Evolutionary conservation across 2,329 filamentous ascomycete species (phyloP), one percentile per base, ranked within the genome.

Genomic region (Fusarium sp.): DNA sequence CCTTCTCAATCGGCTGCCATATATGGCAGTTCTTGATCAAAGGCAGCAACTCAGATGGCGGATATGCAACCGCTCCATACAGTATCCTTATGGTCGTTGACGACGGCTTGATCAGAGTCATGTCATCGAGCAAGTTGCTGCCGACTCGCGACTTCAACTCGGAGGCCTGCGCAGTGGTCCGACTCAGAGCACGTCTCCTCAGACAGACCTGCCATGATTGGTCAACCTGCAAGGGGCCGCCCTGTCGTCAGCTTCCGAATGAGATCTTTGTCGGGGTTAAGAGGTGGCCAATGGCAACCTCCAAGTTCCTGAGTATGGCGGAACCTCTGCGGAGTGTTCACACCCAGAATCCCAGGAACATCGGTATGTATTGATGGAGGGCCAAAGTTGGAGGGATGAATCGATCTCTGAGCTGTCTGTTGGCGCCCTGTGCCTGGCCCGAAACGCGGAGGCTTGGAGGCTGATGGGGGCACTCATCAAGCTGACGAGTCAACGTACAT

Each of bases 201-300:
- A 42, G 38, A 33, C 29, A 52, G 37, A 23, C 37, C 37, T 32
- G 29, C 37, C 47, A 31, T 66, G 56, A 70, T 70, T 69, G 66
- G 66, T 36, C 50, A 58, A 42, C n/a, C 61, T 63, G 65, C 67
- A 68, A 65, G 67, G 65, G 43, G 58, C 56, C 47, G 58, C 49
- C 61, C 49, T 61, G 65, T 57, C 49, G 42, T 50, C 69, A 68
- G 43, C 60, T 65, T 66, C 61, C 45, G 49, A 55, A 57, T 66
- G 51, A 58, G 57, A 49, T 53, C 52, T 61, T 63, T 19, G 59
- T 66, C 70, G 71, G 71, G 37, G 47, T 49, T 47, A 38, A 49
- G 53, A 57, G 47, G 66, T 54, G 57, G 42, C 73, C 73, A 75
- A 74, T 75, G 47, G 37, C 43, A 57, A 32, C 32, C 31, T 36